Base-by-base conservation (phyloP, 192 early-diverging fungal species). In the Coemansia erecta region DNA sequence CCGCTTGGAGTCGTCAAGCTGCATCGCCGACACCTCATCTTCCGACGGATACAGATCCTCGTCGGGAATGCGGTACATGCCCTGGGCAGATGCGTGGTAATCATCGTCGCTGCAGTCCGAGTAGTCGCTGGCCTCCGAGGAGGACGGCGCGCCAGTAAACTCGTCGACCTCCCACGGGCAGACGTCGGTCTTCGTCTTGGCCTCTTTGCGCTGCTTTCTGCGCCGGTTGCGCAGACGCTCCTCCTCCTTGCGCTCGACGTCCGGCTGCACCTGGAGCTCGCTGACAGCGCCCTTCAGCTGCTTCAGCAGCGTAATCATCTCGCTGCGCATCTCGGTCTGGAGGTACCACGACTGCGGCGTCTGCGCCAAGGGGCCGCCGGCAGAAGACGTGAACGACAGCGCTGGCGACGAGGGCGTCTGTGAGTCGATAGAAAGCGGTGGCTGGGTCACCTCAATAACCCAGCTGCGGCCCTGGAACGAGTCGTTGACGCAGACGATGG, bases 81-180 rank as follows among this genome's bases (percentile, higher is more conserved):
- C 58, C 13, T 47, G 15, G 23, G 19, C 44, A 24, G 46, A 59
- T 11, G 31, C 58, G 28, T 47, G 52, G 43, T 37, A 37, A 17
- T 49, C 52, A 7, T 41, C 26, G 44, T 51, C 35, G 55, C 56
- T 51, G 56, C 42, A 23, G 19, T 31, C 56, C 19, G 18, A 14
- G 22, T 40, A 22, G 11, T 28, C 8, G 39, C 35, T 68, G 58
- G n/a, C 65, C 41, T 11, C 48, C 66, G 12, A 53, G 56, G 18
- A 46, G 44, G 13, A 43, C 58, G 4, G 60, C 35, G 47, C 55
- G 13, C 72, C 75, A 54, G 70, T 79, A 50, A 79, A 79, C 63
- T 79, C 76, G 19, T 72, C 76, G 26, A 60, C 70, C 48, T 78
- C 76, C 76, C 76, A 78, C 12, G 76, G 76, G 37, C 76, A 78